Evolutionary conservation across 495 filamentous ascomycete species (phyloP).

Genomic region (Sordaria brevicollis): DNA sequence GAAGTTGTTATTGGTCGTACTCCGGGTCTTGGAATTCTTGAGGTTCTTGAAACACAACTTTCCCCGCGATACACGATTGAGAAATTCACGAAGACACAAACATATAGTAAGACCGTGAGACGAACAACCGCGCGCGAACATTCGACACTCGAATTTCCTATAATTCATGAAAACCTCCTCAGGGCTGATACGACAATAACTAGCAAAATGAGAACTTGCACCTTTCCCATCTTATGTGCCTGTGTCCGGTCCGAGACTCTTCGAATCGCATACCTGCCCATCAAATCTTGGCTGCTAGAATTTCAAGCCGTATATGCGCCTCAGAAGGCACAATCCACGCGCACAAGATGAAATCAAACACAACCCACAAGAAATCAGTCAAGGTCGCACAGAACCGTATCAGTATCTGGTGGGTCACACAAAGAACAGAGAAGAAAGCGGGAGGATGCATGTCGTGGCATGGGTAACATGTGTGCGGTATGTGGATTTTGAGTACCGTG

Average conservation of each 20-base stretch:
- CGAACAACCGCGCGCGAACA: background rate
- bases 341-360: background rate
- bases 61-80: background rate
- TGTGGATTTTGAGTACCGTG: background rate
- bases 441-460: background rate
- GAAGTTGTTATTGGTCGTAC: too few relatives aligned
- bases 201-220: background rate
- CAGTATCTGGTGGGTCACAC: background rate
- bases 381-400: background rate
- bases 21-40: background rate
- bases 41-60: background rate
- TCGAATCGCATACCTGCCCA: too few relatives aligned
- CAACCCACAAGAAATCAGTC: background rate
- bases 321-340: background rate
- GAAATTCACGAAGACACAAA: too few relatives aligned
- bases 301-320: background rate
- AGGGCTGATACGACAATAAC: too few relatives aligned
- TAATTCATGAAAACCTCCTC: too few relatives aligned
- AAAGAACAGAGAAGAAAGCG: background rate
- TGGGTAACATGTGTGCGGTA: background rate
- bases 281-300: too few relatives aligned
- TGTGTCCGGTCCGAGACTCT: too few relatives aligned
- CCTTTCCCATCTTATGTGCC: too few relatives aligned
- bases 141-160: background rate
- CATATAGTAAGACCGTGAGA: background rate